Base-by-base conservation (phyloP, 805 yeast genomes). In the Saccharomycopsis vini region DNA sequence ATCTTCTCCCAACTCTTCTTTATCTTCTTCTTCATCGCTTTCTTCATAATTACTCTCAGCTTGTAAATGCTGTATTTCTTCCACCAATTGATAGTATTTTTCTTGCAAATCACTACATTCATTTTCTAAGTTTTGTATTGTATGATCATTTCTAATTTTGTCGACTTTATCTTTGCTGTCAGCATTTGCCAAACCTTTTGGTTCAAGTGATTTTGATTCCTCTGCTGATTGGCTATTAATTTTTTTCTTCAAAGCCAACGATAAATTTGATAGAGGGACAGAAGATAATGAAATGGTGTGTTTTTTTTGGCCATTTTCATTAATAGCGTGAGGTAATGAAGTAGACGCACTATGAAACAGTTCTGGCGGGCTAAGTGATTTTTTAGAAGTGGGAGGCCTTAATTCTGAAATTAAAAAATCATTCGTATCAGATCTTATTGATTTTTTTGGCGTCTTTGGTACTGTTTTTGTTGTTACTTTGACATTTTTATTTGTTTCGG, bases 301-400 rank as follows among this genome's bases (percentile, higher is more conserved):
- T 20, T n/a, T n/a, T n/a, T n/a, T n/a, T n/a, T n/a, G n/a, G n/a
- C n/a, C n/a, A n/a, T n/a, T n/a, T n/a, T n/a, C 12, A 26, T 26
- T 7, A 26, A 26, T 26, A 12, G 6, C 16, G 15, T 9, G 7
- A 12, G 39, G 32, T 23, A 29, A 23, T 19, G 30, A 10, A 23
- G 43, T 37, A 13, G 50, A 42, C 5, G 50, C 50, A 3, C 46
- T 42, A 16, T 31, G 31, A 33, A 46, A 46, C 10, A 42, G 36
- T n/a, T 46, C 50, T 10, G 46, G 32, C 5, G 46, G 50, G 4
- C 47, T 44, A 20, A 26, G 22, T 5, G 44, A 40, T 12, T 7
- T n/a, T n/a, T n/a, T n/a, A n/a, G n/a, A n/a, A n/a, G n/a, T n/a
- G n/a, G n/a, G n/a, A n/a, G n/a, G n/a, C n/a, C n/a, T n/a, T n/a